phyloP scores from a whole-genome alignment of 176 grass and related monocot species.

The Neostapfia colusana region DNA sequence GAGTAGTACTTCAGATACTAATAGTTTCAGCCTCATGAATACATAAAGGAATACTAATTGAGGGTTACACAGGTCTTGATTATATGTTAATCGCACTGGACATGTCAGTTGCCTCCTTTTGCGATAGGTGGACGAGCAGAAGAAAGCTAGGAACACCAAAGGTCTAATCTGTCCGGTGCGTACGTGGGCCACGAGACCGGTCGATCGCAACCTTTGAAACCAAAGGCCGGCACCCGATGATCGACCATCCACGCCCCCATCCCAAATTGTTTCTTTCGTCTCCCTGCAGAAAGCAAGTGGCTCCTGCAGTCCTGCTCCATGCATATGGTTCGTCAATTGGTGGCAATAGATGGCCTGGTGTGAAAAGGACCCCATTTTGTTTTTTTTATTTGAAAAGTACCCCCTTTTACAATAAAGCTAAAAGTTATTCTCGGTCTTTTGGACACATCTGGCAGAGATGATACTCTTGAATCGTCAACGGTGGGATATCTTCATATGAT shows the following conservation, averaged over 20 bases:
- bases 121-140: neutral
- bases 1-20: no score
- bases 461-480: slow-evolving; percentile 21
- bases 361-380: slow-evolving; percentile 30
- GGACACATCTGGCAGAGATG: slow-evolving; percentile 34
- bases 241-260: slow-evolving; percentile 14
- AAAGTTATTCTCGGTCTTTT: slow-evolving; percentile 47
- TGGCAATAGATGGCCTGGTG: slow-evolving; percentile 42
- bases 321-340: slow-evolving; percentile 24
- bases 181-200: slow-evolving; percentile 19
- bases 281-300: slow-evolving; percentile 19
- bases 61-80: neutral
- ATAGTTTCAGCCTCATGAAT: no score
- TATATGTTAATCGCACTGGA: neutral
- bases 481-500: neutral
- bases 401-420: slow-evolving; percentile 48
- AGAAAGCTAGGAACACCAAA: slow-evolving; percentile 19
- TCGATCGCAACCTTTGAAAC: slow-evolving; percentile 40
- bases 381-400: no score
- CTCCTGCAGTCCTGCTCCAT: no score
- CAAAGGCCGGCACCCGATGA: neutral
- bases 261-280: neutral
- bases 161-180: slow-evolving; percentile 39
- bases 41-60: no score
- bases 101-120: neutral